These are phyloP conservation scores for Cercospora sp. DNA, from an alignment of 2,329 filamentous ascomycete genomes.

Conservation along the genomic window DNA sequence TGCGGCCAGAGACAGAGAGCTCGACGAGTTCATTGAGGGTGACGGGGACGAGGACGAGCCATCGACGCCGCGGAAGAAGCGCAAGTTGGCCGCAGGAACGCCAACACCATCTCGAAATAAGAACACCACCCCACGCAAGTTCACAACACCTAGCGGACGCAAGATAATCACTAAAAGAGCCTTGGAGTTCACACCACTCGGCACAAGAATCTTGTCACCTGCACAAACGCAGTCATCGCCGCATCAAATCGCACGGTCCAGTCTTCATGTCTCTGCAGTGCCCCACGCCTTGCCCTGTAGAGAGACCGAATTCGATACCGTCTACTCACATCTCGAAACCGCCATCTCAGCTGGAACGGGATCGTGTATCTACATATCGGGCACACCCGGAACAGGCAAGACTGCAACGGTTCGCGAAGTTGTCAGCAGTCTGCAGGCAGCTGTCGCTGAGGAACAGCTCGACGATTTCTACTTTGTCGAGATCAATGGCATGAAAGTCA, in stretches of 20 bases:
- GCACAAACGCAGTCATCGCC: constrained; percentile 76
- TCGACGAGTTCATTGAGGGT: constrained; percentile 51
- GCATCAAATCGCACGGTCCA: constrained; percentile 84
- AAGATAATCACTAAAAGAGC: constrained; percentile 78
- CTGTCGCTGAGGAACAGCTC: constrained; percentile 83
- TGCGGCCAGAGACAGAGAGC: constrained; percentile 38
- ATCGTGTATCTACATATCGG: constrained; percentile 97
- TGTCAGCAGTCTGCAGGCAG: constrained; percentile 81
- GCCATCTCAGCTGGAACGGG: constrained; percentile 92
- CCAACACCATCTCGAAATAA: constrained; percentile 49
- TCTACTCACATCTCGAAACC: constrained; percentile 90
- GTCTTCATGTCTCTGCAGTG: constrained; percentile 90
- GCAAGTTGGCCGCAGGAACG: constrained; percentile 50
- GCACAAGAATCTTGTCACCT: constrained; percentile 79
- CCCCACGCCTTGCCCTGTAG: constrained; percentile 86
- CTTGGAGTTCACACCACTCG: constrained; percentile 93
- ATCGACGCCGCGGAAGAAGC: constrained; percentile 50
- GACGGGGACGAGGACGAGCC: constrained; percentile 44
- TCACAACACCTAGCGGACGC: constrained; percentile 65
- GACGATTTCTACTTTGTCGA: constrained; percentile 99
- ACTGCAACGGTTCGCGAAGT: constrained; percentile 97
- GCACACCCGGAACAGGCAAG: constrained; percentile 96
- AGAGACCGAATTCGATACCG: constrained; percentile 85
- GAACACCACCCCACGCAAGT: constrained; percentile 53
- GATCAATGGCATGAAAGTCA: constrained; percentile 99